A percentile compares a stretch with the other conserved stretches of the same genome.
Evolutionary conservation across 2,329 filamentous ascomycete species (phyloP).

Genomic region (Hymenoscyphus albidus): DNA sequence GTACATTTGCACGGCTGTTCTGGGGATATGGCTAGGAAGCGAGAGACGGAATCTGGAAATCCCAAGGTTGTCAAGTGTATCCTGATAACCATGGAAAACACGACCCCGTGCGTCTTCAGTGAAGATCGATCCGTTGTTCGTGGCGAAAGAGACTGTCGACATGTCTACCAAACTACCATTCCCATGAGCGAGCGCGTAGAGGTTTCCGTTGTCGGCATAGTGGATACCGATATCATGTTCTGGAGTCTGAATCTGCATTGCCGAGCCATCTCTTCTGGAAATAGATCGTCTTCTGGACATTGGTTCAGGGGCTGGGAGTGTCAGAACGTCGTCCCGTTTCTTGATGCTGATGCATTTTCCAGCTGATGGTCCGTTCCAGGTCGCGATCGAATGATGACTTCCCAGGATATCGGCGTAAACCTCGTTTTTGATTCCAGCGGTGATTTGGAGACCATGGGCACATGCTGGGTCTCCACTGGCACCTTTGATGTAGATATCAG

Average conservation of each 20-base stretch:
- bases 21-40: constrained; percentile 4
- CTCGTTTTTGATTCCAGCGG: constrained; percentile 9
- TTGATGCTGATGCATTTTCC: constrained; percentile 7
- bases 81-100: constrained; percentile 12
- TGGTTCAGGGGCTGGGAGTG: neutral
- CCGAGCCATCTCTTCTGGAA: neutral
- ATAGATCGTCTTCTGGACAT: neutral
- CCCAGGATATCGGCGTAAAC: constrained; percentile 14
- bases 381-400: constrained; percentile 5
- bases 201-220: constrained; percentile 11
- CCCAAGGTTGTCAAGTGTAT: constrained; percentile 5
- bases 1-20: constrained; percentile 10
- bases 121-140: constrained; percentile 1
- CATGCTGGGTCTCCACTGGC: neutral
- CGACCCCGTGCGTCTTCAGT: constrained; percentile 7
- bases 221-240: constrained; percentile 12
- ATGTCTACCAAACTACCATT: constrained; percentile 11
- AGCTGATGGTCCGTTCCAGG: constrained; percentile 9
- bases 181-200: constrained; percentile 6
- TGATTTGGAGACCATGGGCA: constrained; percentile 3
- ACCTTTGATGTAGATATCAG: constrained; percentile 9
- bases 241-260: constrained; percentile 4
- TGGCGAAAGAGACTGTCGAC: constrained; percentile 9
- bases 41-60: constrained; percentile 12
- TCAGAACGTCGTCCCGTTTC: constrained; percentile 3